Evolutionary conservation across 208 protist species (phyloP).

Genomic region (Trypanosoma avium): DNA sequence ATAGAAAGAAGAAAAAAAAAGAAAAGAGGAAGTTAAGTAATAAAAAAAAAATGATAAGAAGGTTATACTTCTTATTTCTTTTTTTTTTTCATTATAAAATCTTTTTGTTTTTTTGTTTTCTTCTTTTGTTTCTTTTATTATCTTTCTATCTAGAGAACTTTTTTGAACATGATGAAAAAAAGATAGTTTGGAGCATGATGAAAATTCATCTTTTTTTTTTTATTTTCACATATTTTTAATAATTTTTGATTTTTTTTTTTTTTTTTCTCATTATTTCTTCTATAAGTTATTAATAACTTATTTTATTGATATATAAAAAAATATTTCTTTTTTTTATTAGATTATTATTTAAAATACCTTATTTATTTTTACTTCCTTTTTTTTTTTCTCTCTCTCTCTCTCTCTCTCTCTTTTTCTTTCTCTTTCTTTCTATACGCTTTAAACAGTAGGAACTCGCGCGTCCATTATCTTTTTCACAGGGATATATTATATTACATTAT

Average conservation of each 20-base stretch:
- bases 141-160: no score
- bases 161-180: no score
- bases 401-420: slow-evolving; percentile 11
- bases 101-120: no score
- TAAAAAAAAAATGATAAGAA: no score
- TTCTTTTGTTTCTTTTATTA: no score
- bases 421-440: neutral
- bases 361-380: slow-evolving; percentile 14
- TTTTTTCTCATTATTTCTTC: slow-evolving; percentile 3
- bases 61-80: no score
- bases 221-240: no score
- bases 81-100: no score
- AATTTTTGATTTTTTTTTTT: neutral
- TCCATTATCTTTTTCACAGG: no score
- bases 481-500: neutral
- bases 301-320: slow-evolving; percentile 13
- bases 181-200: no score
- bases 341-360: neutral
- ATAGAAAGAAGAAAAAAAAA: neutral
- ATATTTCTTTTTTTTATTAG: neutral
- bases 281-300: neutral
- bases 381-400: neutral
- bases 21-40: neutral
- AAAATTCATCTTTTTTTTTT: slow-evolving; percentile 11
- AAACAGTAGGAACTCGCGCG: no score